Evolutionary conservation across 805 yeast genomes (phyloP), one percentile per base, ranked within the genome.

Genomic region (Kodamaea laetipori): DNA sequence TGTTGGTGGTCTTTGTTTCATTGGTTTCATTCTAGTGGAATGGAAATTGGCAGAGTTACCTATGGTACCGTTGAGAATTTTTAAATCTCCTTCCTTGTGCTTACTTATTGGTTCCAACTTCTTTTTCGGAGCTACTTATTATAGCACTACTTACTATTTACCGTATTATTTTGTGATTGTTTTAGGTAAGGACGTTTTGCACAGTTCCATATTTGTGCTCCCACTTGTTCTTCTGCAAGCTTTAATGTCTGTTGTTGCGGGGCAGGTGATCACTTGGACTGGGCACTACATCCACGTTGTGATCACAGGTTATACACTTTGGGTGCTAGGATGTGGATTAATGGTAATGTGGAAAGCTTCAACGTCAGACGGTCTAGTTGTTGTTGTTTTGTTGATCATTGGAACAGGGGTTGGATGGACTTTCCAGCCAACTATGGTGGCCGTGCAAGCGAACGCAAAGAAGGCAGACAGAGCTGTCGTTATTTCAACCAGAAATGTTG

Each of bases 401-500:
- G 64, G 64, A 36, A 46, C 59, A 13, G 79, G 82, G 0, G 64
- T 68, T 6, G 84, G 81, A 1, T 64, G 65, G 39, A 69, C 75
- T 15, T 76, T 77, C 66, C 82, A 78, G 54, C 82, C 82, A 4
- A 71, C 78, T 0, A 66, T 78, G 61, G 74, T 79, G 8, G 83
- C 82, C 1, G 69, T 71, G 27, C 83, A 72, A 53, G 80, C 82
- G 1, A 79, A 77, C 46, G 64, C 79, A 11, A 60, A 50, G 28
- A 69, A 72, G 39, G 64, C 72, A 3, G 84, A 81, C 48, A 58
- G 86, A 36, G 81, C 85, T 0, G 80, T 80, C 9, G 78, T 78
- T 10, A 78, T 80, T 7, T 69, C 82, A 2, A 67, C 81, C 1
- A 66, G 86, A 55, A 80, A 79, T 51, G 78, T 78, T 17, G 51